These are phyloP conservation scores for Plasmodium billcollinsi DNA, from an alignment of 169 alveolate species.

Conservation along the genomic window DNA sequence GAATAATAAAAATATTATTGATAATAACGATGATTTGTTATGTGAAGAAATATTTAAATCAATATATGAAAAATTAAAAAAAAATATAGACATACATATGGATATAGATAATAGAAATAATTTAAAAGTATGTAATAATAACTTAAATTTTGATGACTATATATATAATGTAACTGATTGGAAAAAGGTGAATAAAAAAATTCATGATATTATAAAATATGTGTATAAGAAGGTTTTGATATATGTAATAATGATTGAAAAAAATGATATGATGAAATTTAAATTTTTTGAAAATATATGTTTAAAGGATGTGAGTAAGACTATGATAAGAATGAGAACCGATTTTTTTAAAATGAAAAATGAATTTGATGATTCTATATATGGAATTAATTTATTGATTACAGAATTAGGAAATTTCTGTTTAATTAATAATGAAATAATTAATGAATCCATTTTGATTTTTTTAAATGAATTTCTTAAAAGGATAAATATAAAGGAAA, in stretches of 20 bases:
- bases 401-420: slow-evolving; percentile 15
- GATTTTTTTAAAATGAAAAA: slow-evolving; percentile 23
- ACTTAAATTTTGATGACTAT: no score
- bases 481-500: slow-evolving; percentile 19
- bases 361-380: slow-evolving; percentile 1
- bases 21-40: no score
- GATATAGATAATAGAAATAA: background rate
- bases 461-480: slow-evolving; percentile 46
- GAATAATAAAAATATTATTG: background rate
- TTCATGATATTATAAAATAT: slow-evolving; percentile 25
- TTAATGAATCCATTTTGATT: slow-evolving; percentile 13
- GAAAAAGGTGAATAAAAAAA: slow-evolving; percentile 32
- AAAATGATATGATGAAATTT: slow-evolving; percentile 53
- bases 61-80: background rate
- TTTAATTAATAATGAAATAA: slow-evolving; percentile 19
- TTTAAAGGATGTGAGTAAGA: slow-evolving; percentile 32
- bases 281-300: slow-evolving; percentile 44
- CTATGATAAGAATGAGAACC: slow-evolving; percentile 25
- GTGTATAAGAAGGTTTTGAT: slow-evolving; percentile 35
- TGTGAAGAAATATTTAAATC: no score
- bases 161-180: slow-evolving; percentile 10
- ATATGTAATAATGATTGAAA: background rate
- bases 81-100: background rate
- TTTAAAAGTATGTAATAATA: background rate
- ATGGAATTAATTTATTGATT: slow-evolving; percentile 15